phyloP scores from a whole-genome alignment of 345 rosid genomes.

The Ceriops decandra region DNA sequence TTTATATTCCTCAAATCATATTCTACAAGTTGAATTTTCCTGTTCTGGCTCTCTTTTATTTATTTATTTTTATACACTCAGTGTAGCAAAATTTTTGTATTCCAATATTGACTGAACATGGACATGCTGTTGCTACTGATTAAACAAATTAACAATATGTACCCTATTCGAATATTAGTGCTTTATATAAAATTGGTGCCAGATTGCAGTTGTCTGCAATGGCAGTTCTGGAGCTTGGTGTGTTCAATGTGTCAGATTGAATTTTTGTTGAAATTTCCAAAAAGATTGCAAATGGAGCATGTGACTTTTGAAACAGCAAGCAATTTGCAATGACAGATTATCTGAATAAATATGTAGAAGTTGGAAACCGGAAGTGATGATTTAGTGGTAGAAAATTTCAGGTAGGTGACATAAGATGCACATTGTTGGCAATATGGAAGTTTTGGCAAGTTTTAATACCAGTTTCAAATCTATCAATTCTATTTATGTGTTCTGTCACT shows the following conservation, averaged over 20 bases:
- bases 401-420: neutral
- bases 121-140: no score
- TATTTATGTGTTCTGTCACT: neutral
- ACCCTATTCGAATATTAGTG: no score
- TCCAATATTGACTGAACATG: no score
- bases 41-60: no score
- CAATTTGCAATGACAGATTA: neutral
- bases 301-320: neutral
- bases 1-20: no score
- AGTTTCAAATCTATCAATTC: neutral
- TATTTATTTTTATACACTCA: no score
- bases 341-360: neutral
- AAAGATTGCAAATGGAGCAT: neutral
- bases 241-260: neutral
- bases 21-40: no score
- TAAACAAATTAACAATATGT: no score
- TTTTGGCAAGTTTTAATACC: no score
- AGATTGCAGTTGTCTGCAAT: neutral
- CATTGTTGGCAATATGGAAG: no score
- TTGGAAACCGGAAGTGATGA: neutral
- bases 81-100: no score
- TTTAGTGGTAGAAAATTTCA: neutral
- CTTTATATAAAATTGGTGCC: no score
- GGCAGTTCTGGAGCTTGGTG: neutral
- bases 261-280: neutral